Conservation (phyloP, 2,329 filamentous ascomycete species). For the Pseudogymnoascus sp. region DNA sequence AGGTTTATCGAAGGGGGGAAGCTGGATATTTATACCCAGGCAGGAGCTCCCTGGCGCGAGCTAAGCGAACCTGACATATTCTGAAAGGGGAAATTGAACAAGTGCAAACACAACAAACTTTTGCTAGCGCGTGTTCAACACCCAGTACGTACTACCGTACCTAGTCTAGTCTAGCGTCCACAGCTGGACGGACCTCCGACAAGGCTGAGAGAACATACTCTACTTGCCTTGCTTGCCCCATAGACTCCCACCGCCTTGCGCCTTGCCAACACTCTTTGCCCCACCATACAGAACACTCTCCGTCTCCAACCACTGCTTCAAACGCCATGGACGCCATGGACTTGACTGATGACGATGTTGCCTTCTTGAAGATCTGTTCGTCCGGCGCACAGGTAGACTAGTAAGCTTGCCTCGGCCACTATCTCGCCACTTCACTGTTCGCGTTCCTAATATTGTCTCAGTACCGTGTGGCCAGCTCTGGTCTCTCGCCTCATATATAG, state of each 20-base stretch:
- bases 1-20: constrained; percentile 11
- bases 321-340: constrained; percentile 9
- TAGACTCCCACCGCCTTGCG: not conserved
- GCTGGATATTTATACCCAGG: constrained; percentile 1
- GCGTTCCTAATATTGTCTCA: constrained; percentile 22
- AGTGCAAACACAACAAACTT: constrained; percentile 12
- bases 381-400: constrained; percentile 48
- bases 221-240: too few relatives aligned
- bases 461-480: constrained; percentile 35
- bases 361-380: constrained; percentile 43
- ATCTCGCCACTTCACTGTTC: constrained; percentile 11
- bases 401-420: constrained; percentile 37
- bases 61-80: not conserved
- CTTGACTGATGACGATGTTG: constrained; percentile 21
- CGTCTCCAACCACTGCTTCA: not conserved
- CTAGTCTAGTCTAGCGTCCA: not conserved
- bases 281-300: not conserved
- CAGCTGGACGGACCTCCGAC: not conserved
- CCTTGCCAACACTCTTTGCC: not conserved
- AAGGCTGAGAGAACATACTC: constrained; percentile 7
- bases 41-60: not conserved
- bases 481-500: constrained; percentile 34
- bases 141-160: not conserved
- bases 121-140: not conserved
- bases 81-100: not conserved